Percentiles rank a stretch among this genome's conserved stretches.
Evolutionary conservation across 139 green algal species (phyloP).

Genomic region (Ettlia oleoabundans): DNA sequence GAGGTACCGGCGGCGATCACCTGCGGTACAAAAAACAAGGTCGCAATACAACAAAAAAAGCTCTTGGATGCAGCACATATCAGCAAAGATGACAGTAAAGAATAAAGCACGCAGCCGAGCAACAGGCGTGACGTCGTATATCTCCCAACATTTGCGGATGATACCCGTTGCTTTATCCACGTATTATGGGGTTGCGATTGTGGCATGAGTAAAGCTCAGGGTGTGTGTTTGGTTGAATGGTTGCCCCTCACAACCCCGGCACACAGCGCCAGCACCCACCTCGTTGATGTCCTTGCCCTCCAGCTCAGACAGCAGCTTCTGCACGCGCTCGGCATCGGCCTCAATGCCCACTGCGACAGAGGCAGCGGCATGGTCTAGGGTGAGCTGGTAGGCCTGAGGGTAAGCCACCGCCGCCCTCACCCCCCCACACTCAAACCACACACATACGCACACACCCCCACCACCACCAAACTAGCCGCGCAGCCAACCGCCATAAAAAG

Average conservation of each 20-base stretch:
- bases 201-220: no score
- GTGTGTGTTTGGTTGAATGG: no score
- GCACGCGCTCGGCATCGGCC: constrained; percentile 67
- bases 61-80: neutral
- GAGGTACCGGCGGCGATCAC: constrained; percentile 57
- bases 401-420: no score
- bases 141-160: neutral
- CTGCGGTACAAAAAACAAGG: neutral
- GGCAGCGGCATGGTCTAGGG: no score
- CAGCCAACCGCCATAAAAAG: no score
- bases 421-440: no score
- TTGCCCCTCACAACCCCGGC: neutral
- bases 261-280: constrained; percentile 19
- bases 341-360: constrained; percentile 64
- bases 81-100: neutral
- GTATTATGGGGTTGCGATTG: neutral
- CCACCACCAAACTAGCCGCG: no score
- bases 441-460: neutral
- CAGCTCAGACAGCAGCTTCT: constrained; percentile 71
- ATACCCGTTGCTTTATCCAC: neutral
- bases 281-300: constrained; percentile 82
- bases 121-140: no score
- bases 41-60: neutral
- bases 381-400: no score
- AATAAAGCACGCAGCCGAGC: no score